Base-by-base conservation (phyloP, 108 stramenopile species). In the Nitzschia palea region DNA sequence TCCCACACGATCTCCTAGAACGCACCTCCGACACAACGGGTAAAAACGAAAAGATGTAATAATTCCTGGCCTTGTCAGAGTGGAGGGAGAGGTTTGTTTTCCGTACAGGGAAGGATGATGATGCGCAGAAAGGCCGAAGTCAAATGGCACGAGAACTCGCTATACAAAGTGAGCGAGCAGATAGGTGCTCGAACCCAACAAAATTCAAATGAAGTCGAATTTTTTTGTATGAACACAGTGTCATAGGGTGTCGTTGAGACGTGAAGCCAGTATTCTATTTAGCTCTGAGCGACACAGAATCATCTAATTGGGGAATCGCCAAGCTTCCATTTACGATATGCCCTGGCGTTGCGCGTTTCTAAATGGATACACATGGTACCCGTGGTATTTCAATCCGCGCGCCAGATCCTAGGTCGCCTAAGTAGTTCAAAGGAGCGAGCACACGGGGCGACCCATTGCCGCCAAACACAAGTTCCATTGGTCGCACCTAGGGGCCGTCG, bases 141-240 rank as follows among this genome's bases (percentile, higher is more conserved):
- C 31, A 12, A 14, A 4, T 4, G 17, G 33, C 5, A 25, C 9
- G 5, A 15, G 54, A 55, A 4, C 59, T 48, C 47, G 47, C 47
- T 20, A 48, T 20, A 48, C 22, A 42, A 42, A 42, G 59, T 60
- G 59, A 60, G 59, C 59, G 59, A 60, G 40, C 51, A 26, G 23
- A 23, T 20, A 15, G 33, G 59, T 60, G 59, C 59, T 20, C 59
- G 40, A 60, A 26, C 23, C 23, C 23, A 60, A 60, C 59, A 60
- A 60, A 60, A 60, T 60, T 60, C 59, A 23, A 60, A 60, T 34
- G n/a, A n/a, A 34, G 37, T 40, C 23, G 57, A 26, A 9, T n/a
- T n/a, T n/a, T n/a, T n/a, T n/a, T n/a, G n/a, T n/a, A n/a, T n/a
- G n/a, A n/a, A n/a, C n/a, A n/a, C n/a, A n/a, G n/a, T n/a, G n/a